Conservation (phyloP, 192 early-diverging fungal species). For the Backusella morwellensis region DNA sequence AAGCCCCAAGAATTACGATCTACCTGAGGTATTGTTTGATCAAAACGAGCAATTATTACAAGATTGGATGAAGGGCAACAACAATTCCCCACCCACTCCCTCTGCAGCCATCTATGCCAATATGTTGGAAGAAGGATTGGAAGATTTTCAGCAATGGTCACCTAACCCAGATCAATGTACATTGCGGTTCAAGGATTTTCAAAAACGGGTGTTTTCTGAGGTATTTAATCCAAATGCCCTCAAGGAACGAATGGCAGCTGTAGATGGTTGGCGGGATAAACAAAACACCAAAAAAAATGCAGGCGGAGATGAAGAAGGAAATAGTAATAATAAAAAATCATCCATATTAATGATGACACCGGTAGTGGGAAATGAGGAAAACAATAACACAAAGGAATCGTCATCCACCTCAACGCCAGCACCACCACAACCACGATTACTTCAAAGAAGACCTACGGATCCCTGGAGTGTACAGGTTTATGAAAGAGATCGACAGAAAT, state of each 20-base stretch:
- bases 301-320: not conserved
- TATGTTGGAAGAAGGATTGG: not conserved
- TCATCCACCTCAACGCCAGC: not conserved
- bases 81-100: not conserved
- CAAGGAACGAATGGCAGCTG: slow-evolving; percentile 66
- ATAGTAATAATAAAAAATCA: not conserved
- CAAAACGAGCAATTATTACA: slow-evolving; percentile 87
- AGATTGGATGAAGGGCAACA: slow-evolving; percentile 42
- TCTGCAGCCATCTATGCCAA: not conserved
- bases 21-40: slow-evolving; percentile 83
- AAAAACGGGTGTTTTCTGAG: slow-evolving; percentile 87
- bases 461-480: slow-evolving; percentile 9
- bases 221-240: slow-evolving; percentile 85
- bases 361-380: not conserved
- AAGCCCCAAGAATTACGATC: slow-evolving; percentile 13
- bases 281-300: not conserved
- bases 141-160: slow-evolving; percentile 14
- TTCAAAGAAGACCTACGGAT: not conserved
- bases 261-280: slow-evolving; percentile 24
- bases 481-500: slow-evolving; percentile 13
- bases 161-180: slow-evolving; percentile 9
- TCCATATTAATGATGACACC: not conserved
- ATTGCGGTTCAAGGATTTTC: slow-evolving; percentile 29
- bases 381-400: not conserved
- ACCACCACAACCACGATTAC: not conserved